Evolutionary conservation across 345 rosid genomes (phyloP).

Genomic region (Ailanthus altissimus): DNA sequence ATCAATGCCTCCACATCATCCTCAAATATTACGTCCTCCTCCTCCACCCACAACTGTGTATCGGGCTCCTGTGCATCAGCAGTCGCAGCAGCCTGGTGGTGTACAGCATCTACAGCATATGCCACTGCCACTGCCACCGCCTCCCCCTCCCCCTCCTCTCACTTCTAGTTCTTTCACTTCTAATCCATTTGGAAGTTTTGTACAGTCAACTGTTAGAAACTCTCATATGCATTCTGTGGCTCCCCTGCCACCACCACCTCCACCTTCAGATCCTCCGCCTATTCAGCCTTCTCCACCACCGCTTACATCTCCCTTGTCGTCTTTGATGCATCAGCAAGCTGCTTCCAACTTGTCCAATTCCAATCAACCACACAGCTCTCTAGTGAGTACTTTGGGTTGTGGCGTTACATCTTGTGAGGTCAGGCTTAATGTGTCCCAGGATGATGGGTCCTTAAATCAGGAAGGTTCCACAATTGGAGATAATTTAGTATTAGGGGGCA

Average conservation of each 20-base stretch:
- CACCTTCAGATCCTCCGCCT: conserved; percentile 34
- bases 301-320: conserved; percentile 18
- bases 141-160: conserved; percentile 27
- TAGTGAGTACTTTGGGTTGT: conserved; percentile 13
- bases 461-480: conserved; percentile 29
- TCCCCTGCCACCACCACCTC: conserved; percentile 38
- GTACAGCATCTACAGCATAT: conserved; percentile 33
- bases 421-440: conserved; percentile 8
- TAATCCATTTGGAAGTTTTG: conserved; percentile 26
- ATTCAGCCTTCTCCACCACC: conserved; percentile 32
- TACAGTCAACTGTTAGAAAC: conserved; percentile 20
- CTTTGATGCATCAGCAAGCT: conserved; percentile 22
- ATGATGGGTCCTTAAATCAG: conserved; percentile 21
- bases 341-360: conserved; percentile 26
- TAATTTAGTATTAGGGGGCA: conserved; percentile 20
- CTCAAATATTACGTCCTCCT: conserved; percentile 36
- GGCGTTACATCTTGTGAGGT: conserved; percentile 12
- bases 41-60: conserved; percentile 37
- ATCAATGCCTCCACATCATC: conserved; percentile 35
- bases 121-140: conserved; percentile 30
- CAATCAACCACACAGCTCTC: conserved; percentile 5
- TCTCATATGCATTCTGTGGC: conserved; percentile 24
- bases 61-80: conserved; percentile 33
- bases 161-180: conserved; percentile 32
- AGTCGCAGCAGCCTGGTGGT: conserved; percentile 27